Evolutionary conservation across 768 basidiomycete species (phyloP), one percentile per base, ranked within the genome.

Genomic region (Lyophyllum atratum): DNA sequence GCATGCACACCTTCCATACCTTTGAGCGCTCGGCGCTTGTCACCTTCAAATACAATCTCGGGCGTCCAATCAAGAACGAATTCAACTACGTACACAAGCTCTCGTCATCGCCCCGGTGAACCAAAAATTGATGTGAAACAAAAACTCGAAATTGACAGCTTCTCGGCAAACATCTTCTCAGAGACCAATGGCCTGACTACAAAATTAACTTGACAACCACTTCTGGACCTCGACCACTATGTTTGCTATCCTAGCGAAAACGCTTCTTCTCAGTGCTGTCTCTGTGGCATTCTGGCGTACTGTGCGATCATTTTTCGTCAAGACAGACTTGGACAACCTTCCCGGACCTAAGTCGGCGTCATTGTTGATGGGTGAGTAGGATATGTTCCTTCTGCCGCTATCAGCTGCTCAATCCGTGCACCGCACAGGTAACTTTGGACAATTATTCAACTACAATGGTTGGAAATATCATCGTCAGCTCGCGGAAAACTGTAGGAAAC

Each of bases 301-400:
- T 33, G 37, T 66, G 8, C 54, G 54, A 24, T 59, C 53, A 6
- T 52, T 62, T 25, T 26, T 66, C 21, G 52, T 54, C 11, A 65
- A 64, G 45, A 63, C 56, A 15, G 66, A 69, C 37, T 59, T 77
- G 3, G 69, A 71, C 43, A 73, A 74, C 48, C 60, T 77, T 29
- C 73, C 73, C 3, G 76, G 76, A 9, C 76, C 75, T 1, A 59
- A 58, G 9, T 57, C 68, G 3, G 48, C 54, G 1, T 74, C 74
- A 2, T 69, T 71, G 26, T 34, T 64, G 21, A 70, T 63, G 50
- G 76, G 76, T 74, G 28, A 25, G 11, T 24, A 42, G 7, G 42
- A 6, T 14, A n/a, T 29, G 6, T 15, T 39, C 9, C 5, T 37
- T 10, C 33, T 3, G 21, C 5, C 10, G 31, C 24, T 15, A 26